Evolutionary conservation across 2,329 filamentous ascomycete species (phyloP).

Genomic region (Clarireedia paspali): DNA sequence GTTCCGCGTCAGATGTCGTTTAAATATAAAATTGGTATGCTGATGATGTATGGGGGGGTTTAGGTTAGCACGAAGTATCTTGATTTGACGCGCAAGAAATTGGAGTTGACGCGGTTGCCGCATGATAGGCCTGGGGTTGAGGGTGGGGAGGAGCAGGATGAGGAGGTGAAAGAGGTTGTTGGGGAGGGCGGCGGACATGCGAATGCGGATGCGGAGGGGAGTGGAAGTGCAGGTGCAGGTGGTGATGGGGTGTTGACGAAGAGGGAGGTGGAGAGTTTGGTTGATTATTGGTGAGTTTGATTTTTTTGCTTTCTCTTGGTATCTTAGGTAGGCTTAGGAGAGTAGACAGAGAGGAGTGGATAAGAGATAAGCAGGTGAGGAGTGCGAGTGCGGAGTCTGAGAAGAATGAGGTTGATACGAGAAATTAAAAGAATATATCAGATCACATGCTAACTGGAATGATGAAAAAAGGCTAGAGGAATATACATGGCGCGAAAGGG

Average conservation of each 20-base stretch:
- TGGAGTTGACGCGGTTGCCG: slow-evolving; percentile 58
- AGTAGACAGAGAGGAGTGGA: background rate
- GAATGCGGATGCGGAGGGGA: background rate
- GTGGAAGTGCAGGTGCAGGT: slow-evolving; percentile 45
- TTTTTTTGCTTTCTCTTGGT: background rate
- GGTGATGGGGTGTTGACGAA: slow-evolving; percentile 47
- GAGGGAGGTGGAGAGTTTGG: slow-evolving; percentile 51
- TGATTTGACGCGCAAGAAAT: slow-evolving; percentile 58
- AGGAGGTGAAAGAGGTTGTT: background rate
- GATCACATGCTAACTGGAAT: background rate
- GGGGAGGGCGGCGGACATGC: background rate
- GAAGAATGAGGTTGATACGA: background rate
- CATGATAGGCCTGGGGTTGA: slow-evolving; percentile 36
- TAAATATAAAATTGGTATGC: background rate
- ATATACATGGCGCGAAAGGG: slow-evolving; percentile 56
- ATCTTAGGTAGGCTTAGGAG: background rate
- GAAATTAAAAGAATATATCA: background rate
- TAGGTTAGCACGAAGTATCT: slow-evolving; percentile 62
- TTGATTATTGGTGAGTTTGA: slow-evolving; percentile 53
- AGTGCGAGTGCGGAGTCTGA: no score
- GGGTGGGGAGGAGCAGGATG: background rate
- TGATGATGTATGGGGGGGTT: background rate
- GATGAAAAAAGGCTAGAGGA: slow-evolving; percentile 48
- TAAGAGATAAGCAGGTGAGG: background rate
- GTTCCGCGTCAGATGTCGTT: background rate